Evolutionary conservation across 495 filamentous ascomycete species (phyloP), one percentile per base, ranked within the genome.

Genomic region (Cryomyces antarcticus): DNA sequence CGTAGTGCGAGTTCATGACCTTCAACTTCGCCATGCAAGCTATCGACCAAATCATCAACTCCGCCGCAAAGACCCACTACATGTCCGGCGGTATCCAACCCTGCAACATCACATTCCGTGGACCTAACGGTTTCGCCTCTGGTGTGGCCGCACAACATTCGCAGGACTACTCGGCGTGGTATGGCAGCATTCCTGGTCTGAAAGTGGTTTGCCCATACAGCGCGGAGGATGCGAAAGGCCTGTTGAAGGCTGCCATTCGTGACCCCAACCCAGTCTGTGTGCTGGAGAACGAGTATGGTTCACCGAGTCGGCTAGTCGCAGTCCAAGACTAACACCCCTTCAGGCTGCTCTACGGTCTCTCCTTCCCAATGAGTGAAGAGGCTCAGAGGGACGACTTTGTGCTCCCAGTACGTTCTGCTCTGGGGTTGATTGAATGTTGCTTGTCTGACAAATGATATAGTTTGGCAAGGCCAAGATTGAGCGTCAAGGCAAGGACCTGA

Each of bases 11-110:
- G 66, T 97, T 97, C 75, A 97, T 97, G 89, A 97, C 89, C 52
- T 97, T 93, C 82, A 97, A 97, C 72, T 97, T 97, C 61, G 89
- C 89, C 62, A 97, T 97, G 89, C 89, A 97, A 69, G 80, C 89
- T 50, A 97, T 97, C 63, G 89, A 97, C 64, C 89, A 97, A 61
- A 85, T 97, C 60, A 87, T 97, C 76, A 97, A 97, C 74, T 94
- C 86, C 39, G 89, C 85, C 43, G 89, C 85, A 50, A 97, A 96
- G 70, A 97, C 89, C 17, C 92, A 95, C 61, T 97, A 97, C 70
- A 97, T 97, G 89, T 94, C 88, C 43, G 89, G 89, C 52, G 89
- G 89, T 62, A 97, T 94, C 63, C 89, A 97, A 64, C 89, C 89
- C 52, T 97, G 89, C 70, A 96, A 95, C 66, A 80, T 97, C 61